Evolutionary conservation across 2,329 filamentous ascomycete genomes (phyloP).

Genomic region (Diaporthe sp.): DNA sequence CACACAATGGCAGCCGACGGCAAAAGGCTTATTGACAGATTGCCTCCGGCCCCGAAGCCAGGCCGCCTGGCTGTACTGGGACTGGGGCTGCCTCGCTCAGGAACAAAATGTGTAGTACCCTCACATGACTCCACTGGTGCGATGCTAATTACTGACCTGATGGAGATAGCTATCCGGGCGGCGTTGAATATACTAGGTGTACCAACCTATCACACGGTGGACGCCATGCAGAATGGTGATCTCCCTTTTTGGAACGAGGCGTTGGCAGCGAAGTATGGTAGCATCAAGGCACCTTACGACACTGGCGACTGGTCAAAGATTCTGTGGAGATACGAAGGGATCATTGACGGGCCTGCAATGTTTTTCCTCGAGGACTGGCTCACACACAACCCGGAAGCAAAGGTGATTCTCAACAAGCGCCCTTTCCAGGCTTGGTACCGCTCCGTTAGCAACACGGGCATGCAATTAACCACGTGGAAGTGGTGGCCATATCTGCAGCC

Average conservation of each 20-base stretch:
- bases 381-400: neutral
- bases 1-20: neutral
- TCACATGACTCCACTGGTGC: neutral
- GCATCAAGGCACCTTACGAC: neutral
- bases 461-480: neutral
- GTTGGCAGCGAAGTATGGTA: neutral
- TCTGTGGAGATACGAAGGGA: conserved; percentile 7
- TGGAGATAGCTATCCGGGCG: neutral
- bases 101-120: neutral
- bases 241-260: conserved; percentile 4
- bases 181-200: neutral
- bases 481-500: neutral
- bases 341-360: conserved; percentile 12
- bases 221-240: neutral
- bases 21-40: neutral
- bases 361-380: conserved; percentile 18
- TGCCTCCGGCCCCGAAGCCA: neutral
- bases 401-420: conserved; percentile 14
- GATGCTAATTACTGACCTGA: neutral
- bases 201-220: neutral
- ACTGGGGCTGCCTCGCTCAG: conserved; percentile 1
- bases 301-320: conserved; percentile 1
- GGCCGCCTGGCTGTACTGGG: neutral
- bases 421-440: conserved; percentile 11
- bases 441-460: conserved; percentile 2